Base-by-base conservation (phyloP, 2,329 filamentous ascomycete genomes). In the Incumbomyces delicatus region DNA sequence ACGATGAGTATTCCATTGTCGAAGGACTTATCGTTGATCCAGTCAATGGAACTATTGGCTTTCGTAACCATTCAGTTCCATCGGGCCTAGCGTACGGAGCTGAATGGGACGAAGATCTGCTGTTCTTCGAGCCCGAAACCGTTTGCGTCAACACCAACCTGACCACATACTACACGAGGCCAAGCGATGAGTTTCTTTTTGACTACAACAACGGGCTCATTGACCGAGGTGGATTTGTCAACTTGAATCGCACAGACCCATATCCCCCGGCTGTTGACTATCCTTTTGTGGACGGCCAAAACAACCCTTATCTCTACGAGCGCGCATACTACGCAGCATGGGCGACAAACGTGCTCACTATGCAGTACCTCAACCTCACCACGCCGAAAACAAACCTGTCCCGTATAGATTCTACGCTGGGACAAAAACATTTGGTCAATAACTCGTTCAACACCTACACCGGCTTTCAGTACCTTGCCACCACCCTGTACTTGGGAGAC, bases 271-370 rank as follows among this genome's bases (percentile, higher is more conserved):
- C 55, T 7, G 20, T 7, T 31, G 20, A 29, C 18, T 43, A 43
- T 22, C 41, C 41, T 5, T 33, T 43, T 17, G 8, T 20, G 41
- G 22, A 66, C 68, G 0, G 54, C 58, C 65, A 68, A 41, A 48
- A 49, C 1, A 58, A 68, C 31, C 63, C 66, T 0, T 60, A 69
- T 17, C 58, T 74, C 0, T 49, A 50, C 3, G 57, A 46, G 0
- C 57, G 71, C n/a, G 71, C 71, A 0, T 71, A 69, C 47, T 63
- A 65, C 46, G 68, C 63, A 1, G 71, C 69, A 0, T 71, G 61
- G 62, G 49, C 69, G 5, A 65, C 63, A 33, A 74, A 74, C 51
- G 61, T 2, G 3, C 33, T 44, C 5, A 45, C 29, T n/a, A 47
- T 47, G 46, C 42, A 48, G 18, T 51, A 20, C 32, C 20, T 51